Percentiles rank a stretch among this genome's conserved stretches.
phyloP scores from a whole-genome alignment of 352 stramenopile genomes.

The Stramenopiles sp. region DNA sequence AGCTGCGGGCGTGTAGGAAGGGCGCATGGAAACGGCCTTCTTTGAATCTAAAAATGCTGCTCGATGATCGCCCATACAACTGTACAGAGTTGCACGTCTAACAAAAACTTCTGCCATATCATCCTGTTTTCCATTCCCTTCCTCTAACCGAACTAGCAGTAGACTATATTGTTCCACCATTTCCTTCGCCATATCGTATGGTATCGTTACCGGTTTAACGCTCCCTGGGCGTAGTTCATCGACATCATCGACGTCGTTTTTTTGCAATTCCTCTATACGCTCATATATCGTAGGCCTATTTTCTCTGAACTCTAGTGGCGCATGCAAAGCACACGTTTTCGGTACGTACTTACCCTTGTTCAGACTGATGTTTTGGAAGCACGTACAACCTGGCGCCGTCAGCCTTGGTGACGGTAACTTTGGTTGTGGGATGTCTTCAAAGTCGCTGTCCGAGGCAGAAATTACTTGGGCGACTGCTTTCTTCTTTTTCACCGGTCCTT shows the following conservation, averaged over 20 bases:
- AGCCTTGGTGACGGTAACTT: neutral
- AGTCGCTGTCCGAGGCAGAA: neutral
- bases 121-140: neutral
- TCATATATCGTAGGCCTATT: neutral
- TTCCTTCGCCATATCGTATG: slow-evolving; percentile 1
- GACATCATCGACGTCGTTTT: neutral
- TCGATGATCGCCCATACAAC: neutral
- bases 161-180: slow-evolving; percentile 8
- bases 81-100: slow-evolving; percentile 3
- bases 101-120: slow-evolving; percentile 10
- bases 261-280: neutral
- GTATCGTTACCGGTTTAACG: neutral
- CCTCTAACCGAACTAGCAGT: neutral
- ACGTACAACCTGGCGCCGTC: neutral
- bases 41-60: neutral
- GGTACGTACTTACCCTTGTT: neutral
- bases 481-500: neutral
- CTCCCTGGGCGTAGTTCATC: neutral
- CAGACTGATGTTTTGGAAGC: neutral
- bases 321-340: slow-evolving; percentile 3
- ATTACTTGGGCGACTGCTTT: neutral
- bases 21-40: neutral
- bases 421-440: neutral
- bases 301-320: neutral
- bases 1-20: neutral